Evolutionary conservation across 352 stramenopile genomes (phyloP).

Genomic region (Globisporangium paroecandrum): DNA sequence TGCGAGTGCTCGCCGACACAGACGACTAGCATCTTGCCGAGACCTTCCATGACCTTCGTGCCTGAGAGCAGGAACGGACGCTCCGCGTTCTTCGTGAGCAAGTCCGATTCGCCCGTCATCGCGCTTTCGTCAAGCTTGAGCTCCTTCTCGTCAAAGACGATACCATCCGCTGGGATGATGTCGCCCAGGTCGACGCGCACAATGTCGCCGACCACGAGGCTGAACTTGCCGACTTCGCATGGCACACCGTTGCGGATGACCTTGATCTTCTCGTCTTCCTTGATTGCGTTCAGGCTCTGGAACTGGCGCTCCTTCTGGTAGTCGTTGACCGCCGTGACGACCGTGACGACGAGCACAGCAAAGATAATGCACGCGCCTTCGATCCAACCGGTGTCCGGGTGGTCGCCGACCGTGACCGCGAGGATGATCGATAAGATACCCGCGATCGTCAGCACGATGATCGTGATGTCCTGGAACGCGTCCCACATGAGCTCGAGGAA

Average conservation of each 20-base stretch:
- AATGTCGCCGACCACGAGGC: conserved; percentile 90
- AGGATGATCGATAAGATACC: conserved; percentile 80
- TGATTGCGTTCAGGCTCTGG: conserved; percentile 69
- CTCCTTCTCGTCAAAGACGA: conserved; percentile 82
- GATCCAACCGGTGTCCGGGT: conserved; percentile 71
- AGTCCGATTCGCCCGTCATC: conserved; percentile 89
- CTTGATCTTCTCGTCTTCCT: conserved; percentile 79
- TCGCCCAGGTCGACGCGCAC: conserved; percentile 82
- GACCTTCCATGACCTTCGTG: conserved; percentile 90
- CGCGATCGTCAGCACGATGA: conserved; percentile 87
- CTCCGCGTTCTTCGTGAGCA: conserved; percentile 69
- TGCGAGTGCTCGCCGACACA: conserved; percentile 90
- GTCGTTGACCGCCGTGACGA: conserved; percentile 87
- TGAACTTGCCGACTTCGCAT: conserved; percentile 58
- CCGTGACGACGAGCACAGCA: conserved; percentile 84
- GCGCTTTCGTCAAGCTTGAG: conserved; percentile 88
- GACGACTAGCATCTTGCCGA: conserved; percentile 88
- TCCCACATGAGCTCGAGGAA: conserved; percentile 87
- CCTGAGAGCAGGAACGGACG: conserved; percentile 90
- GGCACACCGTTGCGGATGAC: conserved; percentile 61
- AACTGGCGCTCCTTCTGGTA: conserved; percentile 92
- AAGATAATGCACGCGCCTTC: conserved; percentile 89
- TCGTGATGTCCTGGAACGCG: conserved; percentile 87
- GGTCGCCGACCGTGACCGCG: conserved; percentile 45
- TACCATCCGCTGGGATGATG: conserved; percentile 86